Percentiles rank a stretch among this genome's conserved stretches.
These are phyloP conservation scores for Phoma herbarum DNA, from an alignment of 2,329 filamentous ascomycete genomes.

Conservation along the genomic window DNA sequence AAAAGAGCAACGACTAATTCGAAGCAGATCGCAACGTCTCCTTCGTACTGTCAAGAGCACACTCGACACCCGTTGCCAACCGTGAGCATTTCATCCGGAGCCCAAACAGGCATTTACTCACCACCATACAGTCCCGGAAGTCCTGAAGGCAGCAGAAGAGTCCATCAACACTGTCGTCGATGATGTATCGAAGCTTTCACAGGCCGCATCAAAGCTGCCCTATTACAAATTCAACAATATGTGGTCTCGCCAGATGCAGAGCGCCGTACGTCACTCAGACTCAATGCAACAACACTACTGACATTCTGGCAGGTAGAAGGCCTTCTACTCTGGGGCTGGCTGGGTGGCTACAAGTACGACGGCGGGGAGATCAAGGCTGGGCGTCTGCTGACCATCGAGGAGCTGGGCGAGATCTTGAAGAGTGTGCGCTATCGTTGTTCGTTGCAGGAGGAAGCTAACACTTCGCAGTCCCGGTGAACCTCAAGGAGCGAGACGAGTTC, in stretches of 20 bases:
- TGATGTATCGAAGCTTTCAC: constrained; percentile 73
- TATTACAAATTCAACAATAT: constrained; percentile 98
- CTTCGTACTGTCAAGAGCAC: constrained; percentile 85
- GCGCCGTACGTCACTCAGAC: constrained; percentile 63
- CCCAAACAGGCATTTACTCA: constrained; percentile 19
- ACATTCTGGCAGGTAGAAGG: constrained; percentile 59
- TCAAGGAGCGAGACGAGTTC: constrained; percentile 89
- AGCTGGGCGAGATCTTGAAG: constrained; percentile 80
- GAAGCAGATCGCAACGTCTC: constrained; percentile 74
- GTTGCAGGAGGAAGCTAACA: constrained; percentile 22
- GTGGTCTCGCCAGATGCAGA: constrained; percentile 87
- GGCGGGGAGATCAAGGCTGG: constrained; percentile 64
- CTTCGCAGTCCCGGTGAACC: constrained; percentile 81
- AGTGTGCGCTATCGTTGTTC: constrained; percentile 59
- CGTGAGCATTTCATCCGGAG: constrained; percentile 56
- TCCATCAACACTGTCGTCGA: constrained; percentile 76
- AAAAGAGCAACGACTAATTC: constrained; percentile 18
- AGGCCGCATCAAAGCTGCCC: constrained; percentile 81
- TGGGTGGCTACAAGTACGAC: constrained; percentile 72
- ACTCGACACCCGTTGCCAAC: constrained; percentile 78
- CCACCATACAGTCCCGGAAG: constrained; percentile 64
- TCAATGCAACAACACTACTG: constrained; percentile 9
- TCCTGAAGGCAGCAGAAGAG: constrained; percentile 74
- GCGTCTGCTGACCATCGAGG: constrained; percentile 83
- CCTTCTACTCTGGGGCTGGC: constrained; percentile 74